Evolutionary conservation across 768 basidiomycete species (phyloP), one percentile per base, ranked within the genome.

Genomic region (Lyophyllum decastes): DNA sequence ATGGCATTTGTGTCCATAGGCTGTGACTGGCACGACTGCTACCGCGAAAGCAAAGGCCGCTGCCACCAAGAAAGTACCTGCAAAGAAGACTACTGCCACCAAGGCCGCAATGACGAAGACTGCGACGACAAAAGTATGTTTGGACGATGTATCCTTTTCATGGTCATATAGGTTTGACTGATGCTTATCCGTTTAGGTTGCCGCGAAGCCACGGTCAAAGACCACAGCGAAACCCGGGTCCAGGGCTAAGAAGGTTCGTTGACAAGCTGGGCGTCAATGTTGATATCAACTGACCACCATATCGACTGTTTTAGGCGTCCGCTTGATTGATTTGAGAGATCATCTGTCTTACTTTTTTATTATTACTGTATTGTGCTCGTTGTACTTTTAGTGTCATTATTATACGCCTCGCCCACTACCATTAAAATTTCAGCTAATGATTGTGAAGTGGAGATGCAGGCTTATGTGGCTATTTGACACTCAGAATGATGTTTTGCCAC

Each of bases 11-110:
- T 27, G 14, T 12, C 52, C 17, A 17, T 62, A 88, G 86, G 75
- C 78, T 61, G 74, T 80, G 24, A 86, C 82, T 38, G 84, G 86
- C 9, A 73, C 76, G 0, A 75, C 73, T 11, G 64, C 80, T 24
- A 65, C 80, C 34, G 58, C 77, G 45, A 78, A 75, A 64, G 73
- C 76, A 4, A 77, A 76, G 66, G 61, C 70, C 33, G 76, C 75
- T 34, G 73, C 73, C 12, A 70, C 68, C 8, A 72, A 75, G 60
- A 78, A 77, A 65, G 59, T 70, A 21, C 66, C 73, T 12, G 67
- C 66, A 19, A 73, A 74, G 63, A 75, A 76, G 64, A 62, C 72
- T 4, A 62, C 76, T 16, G 58, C 76, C n/a, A 38, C 72, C 19
- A 69, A 66, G 41, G 64, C 70, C 19, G 68, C 72, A 25, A 64